Evolutionary conservation across 1,139 yeast genomes (phyloP), one percentile per base, ranked within the genome.

Genomic region (Saccharomyces pastorianus): DNA sequence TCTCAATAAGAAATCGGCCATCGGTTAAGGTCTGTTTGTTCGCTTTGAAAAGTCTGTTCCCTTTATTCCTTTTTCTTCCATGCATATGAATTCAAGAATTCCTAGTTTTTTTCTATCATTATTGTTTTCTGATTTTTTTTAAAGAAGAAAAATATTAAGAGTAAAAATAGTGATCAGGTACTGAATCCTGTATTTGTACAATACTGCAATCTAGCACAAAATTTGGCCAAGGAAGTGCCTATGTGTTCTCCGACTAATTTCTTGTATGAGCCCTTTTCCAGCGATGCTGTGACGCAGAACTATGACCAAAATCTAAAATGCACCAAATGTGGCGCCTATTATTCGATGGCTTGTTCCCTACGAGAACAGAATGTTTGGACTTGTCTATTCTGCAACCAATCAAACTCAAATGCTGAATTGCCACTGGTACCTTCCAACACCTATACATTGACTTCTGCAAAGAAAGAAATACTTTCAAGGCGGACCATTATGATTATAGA

Each of bases 1-100:
- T n/a, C 52, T 46, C 27, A 50, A 27, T 41, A 50, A 11, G 32
- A 50, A 50, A 38, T 38, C 44, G 11, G 25, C 25, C 44, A 38
- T 38, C 23, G 13, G 7, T 38, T 38, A 20, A 17, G 20, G 23
- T 17, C 17, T 8, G 13, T 20, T 11, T 38, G 25, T 9, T 17
- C 9, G 6, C 23, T 38, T 17, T 20, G 13, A 17, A 20, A 9
- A 6, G 6, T 17, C 9, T 6, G 11, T 38, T 20, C 25, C 11
- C 6, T 38, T 9, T 20, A 6, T 8, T 20, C 6, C 17, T 17
- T 20, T 11, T 17, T 20, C 13, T 9, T 38, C 25, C 6, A 4
- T 17, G 4, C 4, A 11, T 8, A 11, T 4, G 13, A 7, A 11
- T 31, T 31, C 25, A 11, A 38, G 9, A 9, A 6, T 6, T 17